Base-by-base conservation (phyloP, 441 rosid genomes). In the Brassica hybrid region DNA sequence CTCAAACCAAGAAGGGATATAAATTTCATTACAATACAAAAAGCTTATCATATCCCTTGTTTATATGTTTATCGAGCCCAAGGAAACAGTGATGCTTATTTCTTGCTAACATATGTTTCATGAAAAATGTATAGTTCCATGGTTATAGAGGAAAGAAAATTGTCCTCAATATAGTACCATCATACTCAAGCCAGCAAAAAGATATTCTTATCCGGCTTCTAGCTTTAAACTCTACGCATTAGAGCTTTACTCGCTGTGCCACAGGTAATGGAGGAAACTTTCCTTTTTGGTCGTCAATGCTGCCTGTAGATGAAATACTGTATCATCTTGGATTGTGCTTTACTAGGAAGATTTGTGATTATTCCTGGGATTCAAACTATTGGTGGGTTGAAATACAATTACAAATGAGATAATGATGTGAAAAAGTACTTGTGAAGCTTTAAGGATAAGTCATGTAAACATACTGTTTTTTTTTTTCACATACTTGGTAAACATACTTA, bases 51-150 rank as follows among this genome's bases (percentile, higher is more conserved):
- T 30, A 16, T 14, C 34, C 27, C 16, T 67, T 25, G 4, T 17
- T n/a, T 58, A 27, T 27, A 5, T 25, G 30, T 25, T 25, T 25
- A 25, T 25, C 7, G 90, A 86, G 81, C 83, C 91, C 0, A 80
- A 72, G 67, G 90, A 92, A 76, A 72, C 65, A 67, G 94, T 94
- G 59, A 86, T 81, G 90, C 23, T 89, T 4, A 94, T 94, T 45
- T 94, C 94, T 5, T 92, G 98, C 71, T 75, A 86, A 54, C 98
- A 94, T n/a, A 90, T 89, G 94, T 94, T 90, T 76, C 98, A 94
- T 8, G 92, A 90, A 64, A 91, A 86, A 3, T 92, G 96, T 65
- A 88, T 90, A 27, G 84, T 88, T 69, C 90, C 92, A 7, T 92
- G 96, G 98, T 76, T 85, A 34, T 88, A 77, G 74, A 85, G 82